Evolutionary conservation across 306 rosid genomes (phyloP).

Genomic region (Hippophae tibetana): DNA sequence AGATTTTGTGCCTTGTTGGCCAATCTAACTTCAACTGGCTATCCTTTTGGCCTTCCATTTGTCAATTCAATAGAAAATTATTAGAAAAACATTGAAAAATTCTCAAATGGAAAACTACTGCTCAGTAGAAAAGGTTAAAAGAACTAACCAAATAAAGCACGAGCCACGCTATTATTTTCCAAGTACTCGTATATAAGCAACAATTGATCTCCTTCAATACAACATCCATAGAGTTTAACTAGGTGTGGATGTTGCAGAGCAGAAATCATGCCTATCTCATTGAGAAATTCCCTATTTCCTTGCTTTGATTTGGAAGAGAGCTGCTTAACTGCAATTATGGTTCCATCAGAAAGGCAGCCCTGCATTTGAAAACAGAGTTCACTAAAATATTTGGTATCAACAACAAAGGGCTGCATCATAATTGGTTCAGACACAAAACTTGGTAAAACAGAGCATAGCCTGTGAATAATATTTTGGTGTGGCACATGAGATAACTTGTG

Average conservation of each 20-base stretch:
- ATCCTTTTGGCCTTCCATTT: conserved; percentile 12
- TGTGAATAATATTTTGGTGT: no score
- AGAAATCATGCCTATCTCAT: conserved; percentile 38
- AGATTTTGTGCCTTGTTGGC: conserved; percentile 23
- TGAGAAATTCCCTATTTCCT: conserved; percentile 32
- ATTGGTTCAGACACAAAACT: no score
- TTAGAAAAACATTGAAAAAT: neutral
- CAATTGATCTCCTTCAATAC: conserved; percentile 32
- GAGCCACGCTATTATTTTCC: conserved; percentile 28
- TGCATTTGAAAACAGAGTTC: conserved; percentile 9
- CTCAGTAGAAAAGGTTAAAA: neutral
- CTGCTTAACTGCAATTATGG: conserved; percentile 24
- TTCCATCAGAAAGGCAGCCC: conserved; percentile 25
- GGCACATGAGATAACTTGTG: no score
- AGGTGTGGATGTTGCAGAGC: conserved; percentile 36
- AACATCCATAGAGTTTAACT: conserved; percentile 34
- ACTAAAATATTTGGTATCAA: neutral
- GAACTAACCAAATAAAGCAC: conserved; percentile 30
- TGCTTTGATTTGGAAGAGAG: conserved; percentile 36
- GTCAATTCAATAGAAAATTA: neutral
- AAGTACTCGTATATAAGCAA: conserved; percentile 28
- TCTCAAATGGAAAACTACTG: neutral
- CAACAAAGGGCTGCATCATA: neutral
- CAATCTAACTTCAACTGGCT: conserved; percentile 21
- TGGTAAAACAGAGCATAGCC: no score